Conservation (phyloP, 192 early-diverging fungal genomes). For the Chytriomyces sp. region DNA sequence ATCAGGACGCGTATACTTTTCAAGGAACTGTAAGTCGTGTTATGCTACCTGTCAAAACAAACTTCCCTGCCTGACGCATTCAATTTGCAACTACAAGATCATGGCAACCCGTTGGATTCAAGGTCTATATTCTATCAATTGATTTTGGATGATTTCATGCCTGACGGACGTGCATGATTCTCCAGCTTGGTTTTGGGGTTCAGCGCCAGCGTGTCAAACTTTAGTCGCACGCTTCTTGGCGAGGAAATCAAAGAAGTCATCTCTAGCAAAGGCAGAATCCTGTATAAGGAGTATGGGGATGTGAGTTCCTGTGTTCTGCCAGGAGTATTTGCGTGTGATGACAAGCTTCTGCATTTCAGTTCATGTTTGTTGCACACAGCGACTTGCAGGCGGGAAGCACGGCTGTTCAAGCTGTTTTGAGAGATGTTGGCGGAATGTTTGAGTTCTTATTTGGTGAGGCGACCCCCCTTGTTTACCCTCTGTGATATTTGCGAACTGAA, state of each 20-base stretch:
- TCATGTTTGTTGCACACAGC: conserved; percentile 60
- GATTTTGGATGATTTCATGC: neutral
- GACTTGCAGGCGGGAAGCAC: conserved; percentile 48
- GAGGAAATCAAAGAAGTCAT: conserved; percentile 60
- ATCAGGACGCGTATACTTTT: conserved; percentile 49
- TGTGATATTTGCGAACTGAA: too few species aligned
- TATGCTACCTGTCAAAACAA: neutral
- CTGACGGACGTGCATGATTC: neutral
- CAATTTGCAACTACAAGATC: too few species aligned
- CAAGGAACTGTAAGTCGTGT: conserved; percentile 54
- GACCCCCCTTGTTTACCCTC: too few species aligned
- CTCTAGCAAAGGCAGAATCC: conserved; percentile 49
- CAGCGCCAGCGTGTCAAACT: conserved; percentile 62
- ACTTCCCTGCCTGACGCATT: neutral
- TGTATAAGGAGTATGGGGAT: conserved; percentile 59
- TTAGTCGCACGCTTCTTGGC: conserved; percentile 55
- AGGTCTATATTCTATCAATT: conserved; percentile 32
- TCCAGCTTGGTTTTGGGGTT: conserved; percentile 60
- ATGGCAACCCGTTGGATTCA: conserved; percentile 53
- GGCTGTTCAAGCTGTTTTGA: conserved; percentile 54
- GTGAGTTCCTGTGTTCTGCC: conserved; percentile 31
- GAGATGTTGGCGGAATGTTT: conserved; percentile 58
- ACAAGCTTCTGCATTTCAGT: conserved; percentile 50
- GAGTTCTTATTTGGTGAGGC: conserved; percentile 47
- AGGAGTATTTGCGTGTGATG: neutral